Base-by-base conservation (phyloP, 2,329 filamentous ascomycete species). In the Davidsoniella virescens region DNA sequence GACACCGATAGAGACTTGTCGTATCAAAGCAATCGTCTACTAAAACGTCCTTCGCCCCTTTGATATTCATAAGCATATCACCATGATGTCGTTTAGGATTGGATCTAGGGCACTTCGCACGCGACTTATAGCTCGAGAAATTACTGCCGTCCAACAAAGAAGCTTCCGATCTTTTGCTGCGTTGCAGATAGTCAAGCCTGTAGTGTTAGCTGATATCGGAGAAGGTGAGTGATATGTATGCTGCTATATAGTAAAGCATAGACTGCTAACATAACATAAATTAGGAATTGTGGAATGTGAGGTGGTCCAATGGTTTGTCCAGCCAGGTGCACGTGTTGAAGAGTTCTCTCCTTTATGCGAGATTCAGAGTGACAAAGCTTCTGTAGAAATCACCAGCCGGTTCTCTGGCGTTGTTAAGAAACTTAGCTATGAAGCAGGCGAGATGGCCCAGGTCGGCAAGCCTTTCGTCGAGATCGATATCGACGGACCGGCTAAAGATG, bases 221-320 rank as follows among this genome's bases (percentile, higher is more conserved):
- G 86, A 93, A 72, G 84, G 84, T 83, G 58, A 55, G 67, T 62
- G n/a, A 8, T 18, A 5, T 9, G 17, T 38, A 5, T 9, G 17
- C 25, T 17, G 9, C 9, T 6, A n/a, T 18, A 5, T 16, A 33
- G 23, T 4, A 7, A 44, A 14, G 16, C n/a, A 4, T 10, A 50
- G n/a, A 8, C 12, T n/a, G 14, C 44, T 44, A 38, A 44, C 20
- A 10, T 36, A 23, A 33, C 2, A 47, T 16, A 44, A 48, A 47
- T 40, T 58, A 92, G 92, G 92, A 50, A 98, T 96, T 60, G 88
- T 92, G 62, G 92, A 98, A 68, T 94, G 92, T 62, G 92, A 98
- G 66, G 86, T 98, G 60, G 96, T 96, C 60, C 92, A 98, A 70
- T 98, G 92, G 92, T 98, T 96, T 64, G 90, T 98, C 57, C 84